phyloP scores from a whole-genome alignment of 2,329 filamentous ascomycete genomes.

The Cyphellophora attinorum region DNA sequence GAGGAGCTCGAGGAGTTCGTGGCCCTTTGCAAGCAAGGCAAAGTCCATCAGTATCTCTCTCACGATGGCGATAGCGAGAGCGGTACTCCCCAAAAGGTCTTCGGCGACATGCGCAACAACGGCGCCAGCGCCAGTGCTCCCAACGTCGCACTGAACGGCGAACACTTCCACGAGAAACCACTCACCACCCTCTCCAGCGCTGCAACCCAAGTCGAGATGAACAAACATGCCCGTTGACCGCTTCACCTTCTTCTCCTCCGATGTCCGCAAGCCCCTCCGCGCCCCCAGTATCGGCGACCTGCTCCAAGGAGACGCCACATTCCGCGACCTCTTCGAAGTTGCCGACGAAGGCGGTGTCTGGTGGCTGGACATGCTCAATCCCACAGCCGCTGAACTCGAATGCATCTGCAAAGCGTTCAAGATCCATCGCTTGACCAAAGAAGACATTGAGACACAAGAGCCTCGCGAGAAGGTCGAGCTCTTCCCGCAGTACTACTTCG shows the following conservation, averaged over 20 bases:
- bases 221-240: constrained; percentile 43
- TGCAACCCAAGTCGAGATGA: not conserved
- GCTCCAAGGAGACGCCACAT: constrained; percentile 78
- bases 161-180: constrained; percentile 18
- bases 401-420: constrained; percentile 90
- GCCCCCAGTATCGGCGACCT: constrained; percentile 80
- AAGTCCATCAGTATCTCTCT: too few species aligned
- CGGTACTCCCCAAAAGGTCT: constrained; percentile 42
- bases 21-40: constrained; percentile 45
- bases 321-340: constrained; percentile 75
- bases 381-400: constrained; percentile 77
- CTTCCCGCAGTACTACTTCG: constrained; percentile 96
- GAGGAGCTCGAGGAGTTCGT: constrained; percentile 92
- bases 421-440: constrained; percentile 87
- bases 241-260: constrained; percentile 95
- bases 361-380: constrained; percentile 94
- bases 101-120: constrained; percentile 49
- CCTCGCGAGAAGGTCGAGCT: constrained; percentile 97
- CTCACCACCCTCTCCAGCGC: constrained; percentile 9
- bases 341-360: constrained; percentile 73
- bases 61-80: constrained; percentile 33
- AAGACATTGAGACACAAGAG: constrained; percentile 93
- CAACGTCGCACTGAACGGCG: constrained; percentile 22
- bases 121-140: constrained; percentile 25
- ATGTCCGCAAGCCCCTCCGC: constrained; percentile 87